phyloP scores from a whole-genome alignment of 495 filamentous ascomycete species.

The Hypoxylon perforatum region DNA sequence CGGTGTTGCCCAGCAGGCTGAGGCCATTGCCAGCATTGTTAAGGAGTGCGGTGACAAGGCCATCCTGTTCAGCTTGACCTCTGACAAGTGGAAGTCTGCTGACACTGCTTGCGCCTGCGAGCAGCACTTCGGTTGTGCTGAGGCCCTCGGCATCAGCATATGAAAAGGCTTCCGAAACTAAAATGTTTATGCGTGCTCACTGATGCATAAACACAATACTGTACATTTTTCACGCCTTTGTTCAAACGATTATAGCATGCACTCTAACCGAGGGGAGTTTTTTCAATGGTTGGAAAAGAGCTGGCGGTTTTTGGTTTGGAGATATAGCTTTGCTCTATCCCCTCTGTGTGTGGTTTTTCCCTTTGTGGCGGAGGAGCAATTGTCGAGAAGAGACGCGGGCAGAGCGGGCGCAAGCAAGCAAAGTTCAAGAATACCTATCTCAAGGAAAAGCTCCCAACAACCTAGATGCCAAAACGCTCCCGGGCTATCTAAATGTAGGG shows the following conservation, averaged over 20 bases:
- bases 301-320: conserved; percentile 7
- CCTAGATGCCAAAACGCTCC: conserved; percentile 21
- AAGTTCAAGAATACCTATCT: conserved; percentile 13
- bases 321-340: neutral
- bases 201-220: conserved; percentile 27
- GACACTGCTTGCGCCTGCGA: conserved; percentile 77
- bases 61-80: conserved; percentile 81
- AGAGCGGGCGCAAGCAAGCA: conserved; percentile 33
- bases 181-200: conserved; percentile 4
- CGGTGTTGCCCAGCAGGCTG: conserved; percentile 71
- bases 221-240: conserved; percentile 35
- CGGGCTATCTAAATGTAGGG: conserved; percentile 33
- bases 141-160: conserved; percentile 44
- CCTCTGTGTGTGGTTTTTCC: no score
- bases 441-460: conserved; percentile 22
- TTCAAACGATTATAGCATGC: conserved; percentile 36
- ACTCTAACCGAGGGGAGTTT: conserved; percentile 25
- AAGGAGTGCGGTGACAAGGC: conserved; percentile 63
- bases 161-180: conserved; percentile 17
- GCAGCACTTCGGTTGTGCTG: conserved; percentile 77
- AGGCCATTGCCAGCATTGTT: conserved; percentile 75
- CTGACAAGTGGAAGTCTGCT: conserved; percentile 84
- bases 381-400: conserved; percentile 17
- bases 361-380: conserved; percentile 35
- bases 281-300: conserved; percentile 22